phyloP scores from a whole-genome alignment of 331 rosid genomes.

The Saraca asoca region DNA sequence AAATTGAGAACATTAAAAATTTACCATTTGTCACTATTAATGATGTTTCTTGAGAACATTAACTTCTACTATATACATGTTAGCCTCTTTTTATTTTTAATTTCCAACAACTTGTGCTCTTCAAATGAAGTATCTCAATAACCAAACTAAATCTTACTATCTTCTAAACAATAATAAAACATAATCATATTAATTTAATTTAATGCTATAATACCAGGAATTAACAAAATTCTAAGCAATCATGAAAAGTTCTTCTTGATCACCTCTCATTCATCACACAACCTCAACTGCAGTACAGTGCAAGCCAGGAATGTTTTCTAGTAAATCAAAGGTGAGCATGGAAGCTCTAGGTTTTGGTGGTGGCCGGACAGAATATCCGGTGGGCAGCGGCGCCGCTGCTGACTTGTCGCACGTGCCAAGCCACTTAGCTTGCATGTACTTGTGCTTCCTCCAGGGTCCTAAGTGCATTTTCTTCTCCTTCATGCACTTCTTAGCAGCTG shows the following conservation, averaged over 20 bases:
- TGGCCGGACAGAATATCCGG: constrained; percentile 26
- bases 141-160: no score
- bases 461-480: constrained; percentile 86
- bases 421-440: constrained; percentile 91
- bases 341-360: constrained; percentile 59
- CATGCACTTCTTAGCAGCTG: constrained; percentile 76
- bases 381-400: constrained; percentile 38
- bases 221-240: background rate
- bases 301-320: constrained; percentile 41
- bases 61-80: no score
- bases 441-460: constrained; percentile 83
- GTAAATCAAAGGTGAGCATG: constrained; percentile 70
- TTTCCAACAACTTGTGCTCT: no score
- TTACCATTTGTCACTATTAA: no score
- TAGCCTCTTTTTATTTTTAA: no score
- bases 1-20: no score
- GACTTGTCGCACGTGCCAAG: constrained; percentile 51
- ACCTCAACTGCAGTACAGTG: constrained; percentile 51
- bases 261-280: constrained; percentile 37
- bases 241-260: constrained; percentile 20
- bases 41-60: no score
- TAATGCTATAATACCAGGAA: no score
- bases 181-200: no score
- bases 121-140: no score
- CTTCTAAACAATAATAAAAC: no score